These are phyloP conservation scores for Rhynchospora pubera DNA, from an alignment of 176 grass and related monocot species.

Conservation along the genomic window DNA sequence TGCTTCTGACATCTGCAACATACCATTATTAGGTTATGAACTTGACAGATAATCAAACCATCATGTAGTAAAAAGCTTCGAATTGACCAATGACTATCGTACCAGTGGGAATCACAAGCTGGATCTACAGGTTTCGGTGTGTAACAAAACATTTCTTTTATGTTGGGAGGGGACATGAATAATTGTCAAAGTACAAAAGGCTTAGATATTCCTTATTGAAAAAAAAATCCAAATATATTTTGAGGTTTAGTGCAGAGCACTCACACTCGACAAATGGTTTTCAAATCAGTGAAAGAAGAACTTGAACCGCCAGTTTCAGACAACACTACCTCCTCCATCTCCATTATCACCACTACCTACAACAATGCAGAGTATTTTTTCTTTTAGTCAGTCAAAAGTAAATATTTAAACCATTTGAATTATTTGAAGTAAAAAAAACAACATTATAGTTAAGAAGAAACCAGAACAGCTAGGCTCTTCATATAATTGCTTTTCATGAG, in stretches of 20 bases:
- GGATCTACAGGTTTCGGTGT: not conserved
- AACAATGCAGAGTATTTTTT: slow-evolving; percentile 9
- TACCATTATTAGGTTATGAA: not conserved
- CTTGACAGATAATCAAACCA: not conserved
- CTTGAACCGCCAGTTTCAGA: slow-evolving; percentile 9
- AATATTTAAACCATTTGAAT: slow-evolving; percentile 5
- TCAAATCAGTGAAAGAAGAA: slow-evolving; percentile 43
- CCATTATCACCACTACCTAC: slow-evolving; percentile 26
- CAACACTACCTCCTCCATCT: slow-evolving; percentile 59
- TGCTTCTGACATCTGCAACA: slow-evolving; percentile 74
- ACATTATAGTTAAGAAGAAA: slow-evolving; percentile 18
- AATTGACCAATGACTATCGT: not conserved
- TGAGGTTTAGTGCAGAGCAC: slow-evolving; percentile 5
- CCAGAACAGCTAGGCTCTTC: slow-evolving; percentile 48
- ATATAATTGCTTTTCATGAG: slow-evolving; percentile 26
- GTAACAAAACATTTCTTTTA: not conserved
- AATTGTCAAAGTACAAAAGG: not conserved
- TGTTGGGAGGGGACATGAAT: not conserved
- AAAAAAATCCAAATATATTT: not conserved
- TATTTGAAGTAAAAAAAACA: not conserved
- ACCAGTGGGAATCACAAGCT: not conserved
- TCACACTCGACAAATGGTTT: slow-evolving; percentile 88
- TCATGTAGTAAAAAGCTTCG: not conserved
- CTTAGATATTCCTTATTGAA: not conserved
- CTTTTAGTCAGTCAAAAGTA: no score